phyloP scores from a whole-genome alignment of 169 alveolate genomes.

The Cryptosporidium felis region DNA sequence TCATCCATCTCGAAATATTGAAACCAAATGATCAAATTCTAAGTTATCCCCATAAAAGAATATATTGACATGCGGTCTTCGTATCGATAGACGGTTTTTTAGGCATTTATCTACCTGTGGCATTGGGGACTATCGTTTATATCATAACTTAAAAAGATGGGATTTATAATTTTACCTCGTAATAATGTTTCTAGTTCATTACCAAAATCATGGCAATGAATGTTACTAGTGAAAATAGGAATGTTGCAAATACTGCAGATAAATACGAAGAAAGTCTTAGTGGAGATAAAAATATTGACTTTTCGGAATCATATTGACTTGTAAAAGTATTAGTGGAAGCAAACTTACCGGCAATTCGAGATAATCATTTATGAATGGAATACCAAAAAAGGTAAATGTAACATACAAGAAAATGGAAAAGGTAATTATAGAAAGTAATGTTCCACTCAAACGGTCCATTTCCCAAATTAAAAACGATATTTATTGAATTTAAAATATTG shows the following conservation, averaged over 20 bases:
- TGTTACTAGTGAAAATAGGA: conserved; percentile 31
- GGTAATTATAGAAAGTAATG: neutral
- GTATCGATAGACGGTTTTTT: too few relatives aligned
- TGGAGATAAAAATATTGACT: conserved; percentile 62
- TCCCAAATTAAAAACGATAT: too few relatives aligned
- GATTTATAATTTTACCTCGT: too few relatives aligned
- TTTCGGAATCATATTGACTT: neutral
- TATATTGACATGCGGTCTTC: too few relatives aligned
- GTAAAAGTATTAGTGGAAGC: neutral
- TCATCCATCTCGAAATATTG: too few relatives aligned
- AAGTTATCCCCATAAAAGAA: too few relatives aligned
- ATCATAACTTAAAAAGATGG: too few relatives aligned
- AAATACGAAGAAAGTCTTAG: conserved; percentile 60
- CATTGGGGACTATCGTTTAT: too few relatives aligned
- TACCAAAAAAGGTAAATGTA: conserved; percentile 44
- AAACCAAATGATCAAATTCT: too few relatives aligned
- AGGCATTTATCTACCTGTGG: too few relatives aligned
- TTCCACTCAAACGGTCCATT: conserved; percentile 31
- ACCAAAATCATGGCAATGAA: conserved; percentile 10
- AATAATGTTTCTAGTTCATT: too few relatives aligned
- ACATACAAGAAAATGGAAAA: conserved; percentile 28
- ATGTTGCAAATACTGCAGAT: conserved; percentile 12
- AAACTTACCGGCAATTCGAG: conserved; percentile 67
- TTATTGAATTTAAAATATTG: too few relatives aligned
- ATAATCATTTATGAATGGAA: conserved; percentile 35